phyloP scores from a whole-genome alignment of 2,329 filamentous ascomycete genomes.

The Fusarium robinianum region DNA sequence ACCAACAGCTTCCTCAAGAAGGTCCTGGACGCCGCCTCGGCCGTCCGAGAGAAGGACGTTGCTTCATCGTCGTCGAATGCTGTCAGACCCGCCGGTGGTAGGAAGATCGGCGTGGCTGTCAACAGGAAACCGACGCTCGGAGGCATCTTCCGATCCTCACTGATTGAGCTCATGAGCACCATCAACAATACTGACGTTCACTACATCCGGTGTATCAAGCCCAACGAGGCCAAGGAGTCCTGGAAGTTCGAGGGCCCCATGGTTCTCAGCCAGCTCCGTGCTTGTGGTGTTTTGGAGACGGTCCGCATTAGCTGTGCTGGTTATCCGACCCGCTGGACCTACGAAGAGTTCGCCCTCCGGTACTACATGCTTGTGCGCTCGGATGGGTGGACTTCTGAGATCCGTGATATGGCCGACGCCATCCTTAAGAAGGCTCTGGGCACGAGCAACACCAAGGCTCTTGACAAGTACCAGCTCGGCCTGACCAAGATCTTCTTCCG shows the following conservation, averaged over 20 bases:
- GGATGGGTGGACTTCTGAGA: slow-evolving; percentile 87
- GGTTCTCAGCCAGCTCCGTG: slow-evolving; percentile 95
- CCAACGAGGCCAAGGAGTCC: slow-evolving; percentile 92
- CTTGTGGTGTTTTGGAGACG: slow-evolving; percentile 98
- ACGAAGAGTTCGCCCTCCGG: slow-evolving; percentile 94
- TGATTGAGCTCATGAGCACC: slow-evolving; percentile 97
- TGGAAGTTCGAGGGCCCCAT: slow-evolving; percentile 99
- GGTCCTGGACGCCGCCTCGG: slow-evolving; percentile 82
- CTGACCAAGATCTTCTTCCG: slow-evolving; percentile 99
- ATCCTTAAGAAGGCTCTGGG: slow-evolving; percentile 90
- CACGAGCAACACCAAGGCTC: slow-evolving; percentile 70
- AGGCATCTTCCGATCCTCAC: slow-evolving; percentile 97
- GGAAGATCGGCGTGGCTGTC: slow-evolving; percentile 88
- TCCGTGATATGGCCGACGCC: slow-evolving; percentile 89
- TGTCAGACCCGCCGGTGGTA: slow-evolving; percentile 79
- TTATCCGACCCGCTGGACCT: slow-evolving; percentile 97
- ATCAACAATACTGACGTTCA: slow-evolving; percentile 98
- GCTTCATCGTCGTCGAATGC: slow-evolving; percentile 67
- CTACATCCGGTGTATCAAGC: slow-evolving; percentile 99
- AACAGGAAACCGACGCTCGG: slow-evolving; percentile 96
- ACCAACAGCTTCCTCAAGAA: slow-evolving; percentile 83
- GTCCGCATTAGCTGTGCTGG: slow-evolving; percentile 97
- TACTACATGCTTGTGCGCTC: slow-evolving; percentile 99
- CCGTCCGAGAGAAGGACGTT: slow-evolving; percentile 87
- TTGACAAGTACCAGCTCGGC: slow-evolving; percentile 96